Evolutionary conservation across 495 filamentous ascomycete genomes (phyloP).

Genomic region (Jackrogersella minutella): DNA sequence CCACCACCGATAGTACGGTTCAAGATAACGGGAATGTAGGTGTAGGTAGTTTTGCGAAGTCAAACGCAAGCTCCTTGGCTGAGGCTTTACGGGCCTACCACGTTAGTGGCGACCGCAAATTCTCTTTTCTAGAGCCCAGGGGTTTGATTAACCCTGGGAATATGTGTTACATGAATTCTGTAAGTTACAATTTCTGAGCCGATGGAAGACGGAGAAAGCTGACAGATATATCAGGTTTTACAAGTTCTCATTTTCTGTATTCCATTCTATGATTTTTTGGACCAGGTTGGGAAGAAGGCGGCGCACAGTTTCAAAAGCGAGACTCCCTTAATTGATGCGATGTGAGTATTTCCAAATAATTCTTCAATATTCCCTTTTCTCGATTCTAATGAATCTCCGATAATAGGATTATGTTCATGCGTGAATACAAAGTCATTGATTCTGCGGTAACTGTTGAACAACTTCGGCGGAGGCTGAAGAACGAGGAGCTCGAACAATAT

Average conservation of each 20-base stretch:
- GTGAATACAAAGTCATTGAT: constrained; percentile 87
- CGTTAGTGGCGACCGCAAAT: constrained; percentile 67
- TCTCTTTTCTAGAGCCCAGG: constrained; percentile 89
- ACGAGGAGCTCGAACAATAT: constrained; percentile 84
- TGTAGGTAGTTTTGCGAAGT: constrained; percentile 53
- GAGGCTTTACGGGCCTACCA: constrained; percentile 75
- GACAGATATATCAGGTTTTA: constrained; percentile 67
- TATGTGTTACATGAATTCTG: constrained; percentile 99
- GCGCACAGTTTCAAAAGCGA: constrained; percentile 93
- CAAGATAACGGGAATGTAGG: constrained; percentile 33
- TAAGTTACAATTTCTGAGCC: constrained; percentile 56
- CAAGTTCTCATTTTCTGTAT: constrained; percentile 92
- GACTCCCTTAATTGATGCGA: constrained; percentile 90
- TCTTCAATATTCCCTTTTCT: background rate
- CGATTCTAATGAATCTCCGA: constrained; percentile 27
- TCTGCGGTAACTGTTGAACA: constrained; percentile 77
- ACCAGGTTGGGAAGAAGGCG: constrained; percentile 82
- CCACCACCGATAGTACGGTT: constrained; percentile 10
- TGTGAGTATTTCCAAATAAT: constrained; percentile 65
- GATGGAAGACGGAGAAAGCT: background rate
- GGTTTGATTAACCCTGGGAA: constrained; percentile 97
- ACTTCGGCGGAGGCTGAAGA: constrained; percentile 75
- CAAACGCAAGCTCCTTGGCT: constrained; percentile 70
- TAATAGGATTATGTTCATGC: constrained; percentile 90
- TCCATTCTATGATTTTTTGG: constrained; percentile 93